Evolutionary conservation across 23 red algal species (phyloP), one percentile per base, ranked within the genome.

Genomic region (Gracilariopsis chorda): DNA sequence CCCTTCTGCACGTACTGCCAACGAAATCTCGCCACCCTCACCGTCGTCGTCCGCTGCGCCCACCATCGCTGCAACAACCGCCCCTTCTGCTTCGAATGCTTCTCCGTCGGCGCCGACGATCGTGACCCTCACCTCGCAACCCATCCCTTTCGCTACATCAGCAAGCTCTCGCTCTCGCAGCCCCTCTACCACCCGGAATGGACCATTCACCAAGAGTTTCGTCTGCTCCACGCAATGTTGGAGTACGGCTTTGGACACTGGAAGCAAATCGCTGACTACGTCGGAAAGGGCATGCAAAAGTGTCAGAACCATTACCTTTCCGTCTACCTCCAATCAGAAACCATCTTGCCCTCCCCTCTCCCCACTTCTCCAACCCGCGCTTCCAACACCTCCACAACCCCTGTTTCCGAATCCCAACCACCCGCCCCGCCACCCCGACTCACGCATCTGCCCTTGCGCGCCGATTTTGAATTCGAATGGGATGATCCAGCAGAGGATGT

Each of bases 401-500:
- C 41, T 83, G 78, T 48, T 14, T 19, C 59, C 5, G 41, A 68
- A 8, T 39, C 25, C 21, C 35, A 45, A 24, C 30, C 41, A 3
- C 11, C 16, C 32, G 76, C 52, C 13, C 52, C 48, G 3, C 48
- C 52, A 13, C 20, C 52, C 32, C 47, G 42, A 1, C 45, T 37
- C 14, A 52, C 61, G 0, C 41, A 40, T 55, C 37, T 79, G 34
- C 84, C 89, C 25, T 85, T 86, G 45, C 97, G 97, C 8, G 58
- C 39, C 13, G 97, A 99, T 78, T 96, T 95, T 80, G 97, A 99
- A 35, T 56, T 96, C 16, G 97, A 99, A 73, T 99, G 63, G 52
- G 89, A 95, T 88, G 90, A 99, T 45, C 56, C 80, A 34, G 97
- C 97, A 13, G 97, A 99, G 78, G 35, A 75, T 47, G 51, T 94